Evolutionary conservation across 176 grass and related monocot genomes (phyloP).

Genomic region (Rhynchospora breviuscula): DNA sequence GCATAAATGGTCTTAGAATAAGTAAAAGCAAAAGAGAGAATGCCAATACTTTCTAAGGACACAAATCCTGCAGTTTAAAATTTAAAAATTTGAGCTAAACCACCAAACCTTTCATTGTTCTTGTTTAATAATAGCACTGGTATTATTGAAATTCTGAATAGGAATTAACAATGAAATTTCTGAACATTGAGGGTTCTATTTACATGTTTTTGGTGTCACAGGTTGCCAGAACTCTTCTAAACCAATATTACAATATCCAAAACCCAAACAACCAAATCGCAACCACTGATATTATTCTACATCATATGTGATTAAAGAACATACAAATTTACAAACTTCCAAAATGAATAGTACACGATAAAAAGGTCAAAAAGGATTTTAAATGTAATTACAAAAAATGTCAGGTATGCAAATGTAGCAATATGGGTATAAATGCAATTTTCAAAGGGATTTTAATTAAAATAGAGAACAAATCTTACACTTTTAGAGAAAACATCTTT

Average conservation of each 20-base stretch:
- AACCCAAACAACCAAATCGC: not conserved
- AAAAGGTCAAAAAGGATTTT: not conserved
- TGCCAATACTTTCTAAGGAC: not conserved
- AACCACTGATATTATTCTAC: not conserved
- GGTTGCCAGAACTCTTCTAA: not conserved
- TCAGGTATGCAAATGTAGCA: conserved; percentile 9
- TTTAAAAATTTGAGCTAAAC: not conserved
- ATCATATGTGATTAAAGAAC: not conserved
- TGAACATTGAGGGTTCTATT: not conserved
- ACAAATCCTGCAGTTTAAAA: not conserved
- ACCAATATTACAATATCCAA: conserved; percentile 11
- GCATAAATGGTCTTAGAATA: not conserved
- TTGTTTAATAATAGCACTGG: not conserved
- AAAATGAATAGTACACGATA: not conserved
- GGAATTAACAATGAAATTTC: not conserved
- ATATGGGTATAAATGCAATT: conserved; percentile 13
- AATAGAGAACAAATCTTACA: conserved; percentile 38
- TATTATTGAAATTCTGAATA: not conserved
- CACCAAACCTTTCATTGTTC: not conserved
- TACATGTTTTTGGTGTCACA: not conserved
- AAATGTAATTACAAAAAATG: not conserved
- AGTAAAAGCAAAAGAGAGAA: not conserved
- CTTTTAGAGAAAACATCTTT: conserved; percentile 98
- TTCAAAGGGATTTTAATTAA: conserved; percentile 18
- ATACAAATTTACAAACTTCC: not conserved